Conservation (phyloP, 306 rosid genomes). For the Mimosa pudica region DNA sequence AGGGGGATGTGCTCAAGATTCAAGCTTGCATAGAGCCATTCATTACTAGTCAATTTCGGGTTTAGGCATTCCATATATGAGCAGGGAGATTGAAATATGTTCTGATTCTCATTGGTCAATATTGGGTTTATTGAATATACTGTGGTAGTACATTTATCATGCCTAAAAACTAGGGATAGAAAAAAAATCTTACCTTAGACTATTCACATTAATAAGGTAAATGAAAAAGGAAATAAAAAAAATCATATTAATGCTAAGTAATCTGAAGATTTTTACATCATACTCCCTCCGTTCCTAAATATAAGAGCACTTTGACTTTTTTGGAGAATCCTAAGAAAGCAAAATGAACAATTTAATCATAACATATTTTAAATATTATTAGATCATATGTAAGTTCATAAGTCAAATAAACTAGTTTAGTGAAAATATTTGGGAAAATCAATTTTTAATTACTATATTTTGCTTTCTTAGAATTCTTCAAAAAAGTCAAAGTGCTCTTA, state of each 20-base stretch:
- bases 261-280: neutral
- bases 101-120: neutral
- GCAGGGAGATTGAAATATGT: neutral
- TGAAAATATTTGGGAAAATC: too few relatives aligned
- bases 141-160: neutral
- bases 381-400: too few relatives aligned
- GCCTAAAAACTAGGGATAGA: neutral
- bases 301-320: too few relatives aligned
- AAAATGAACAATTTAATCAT: too few relatives aligned
- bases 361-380: too few relatives aligned
- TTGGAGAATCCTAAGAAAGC: too few relatives aligned
- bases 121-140: neutral
- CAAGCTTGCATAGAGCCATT: neutral
- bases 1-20: neutral
- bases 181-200: neutral
- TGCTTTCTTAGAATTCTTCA: too few relatives aligned
- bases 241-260: neutral
- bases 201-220: neutral
- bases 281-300: too few relatives aligned
- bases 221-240: neutral
- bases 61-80: neutral
- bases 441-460: too few relatives aligned
- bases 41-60: neutral
- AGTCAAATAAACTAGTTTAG: too few relatives aligned
- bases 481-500: too few relatives aligned